Evolutionary conservation across 345 rosid genomes (phyloP), one percentile per base, ranked within the genome.

Genomic region (Arabidopsis arenosa): DNA sequence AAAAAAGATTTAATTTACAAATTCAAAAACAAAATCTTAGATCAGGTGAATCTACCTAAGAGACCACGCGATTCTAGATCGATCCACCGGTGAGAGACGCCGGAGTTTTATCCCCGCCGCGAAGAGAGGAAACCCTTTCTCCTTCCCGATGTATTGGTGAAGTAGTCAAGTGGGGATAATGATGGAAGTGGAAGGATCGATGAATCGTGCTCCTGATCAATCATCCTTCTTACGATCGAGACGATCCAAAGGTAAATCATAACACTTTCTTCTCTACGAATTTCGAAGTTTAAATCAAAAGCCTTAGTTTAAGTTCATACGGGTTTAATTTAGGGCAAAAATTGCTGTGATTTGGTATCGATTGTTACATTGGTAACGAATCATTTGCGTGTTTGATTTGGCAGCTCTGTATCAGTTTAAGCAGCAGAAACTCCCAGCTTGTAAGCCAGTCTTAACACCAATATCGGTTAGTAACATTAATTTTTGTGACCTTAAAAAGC

Each of bases 371-470:
- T 53, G 21, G 21, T 18, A 18, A 18, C 21, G 45, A 53, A 40
- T 48, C 62, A 53, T 36, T 52, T 18, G 47, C 36, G 9, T 77
- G 8, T 70, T 57, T 67, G 63, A 4, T 71, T 56, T 76, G 80
- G 67, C 82, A 89, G 95, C 80, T 79, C 68, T 88, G 39, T 52
- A 79, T 75, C 82, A 83, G 72, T 91, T 91, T 70, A 89, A 84
- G 64, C 97, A 91, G 71, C 97, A 91, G 77, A 80, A 52, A 40
- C 97, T 91, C 45, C 93, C 95, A 35, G 95, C 95, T 79, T 91
- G 97, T 86, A 91, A 91, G 77, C 97, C 97, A 67, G 93, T 88
- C 17, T 81, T 91, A 54, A 88, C 91, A 18, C 93, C 97, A 77
- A 44, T 78, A 63, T 88, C 84, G 90, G 97, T 91, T 65, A 80